phyloP scores from a whole-genome alignment of 805 yeast species.

The Suhomyces sp. region DNA sequence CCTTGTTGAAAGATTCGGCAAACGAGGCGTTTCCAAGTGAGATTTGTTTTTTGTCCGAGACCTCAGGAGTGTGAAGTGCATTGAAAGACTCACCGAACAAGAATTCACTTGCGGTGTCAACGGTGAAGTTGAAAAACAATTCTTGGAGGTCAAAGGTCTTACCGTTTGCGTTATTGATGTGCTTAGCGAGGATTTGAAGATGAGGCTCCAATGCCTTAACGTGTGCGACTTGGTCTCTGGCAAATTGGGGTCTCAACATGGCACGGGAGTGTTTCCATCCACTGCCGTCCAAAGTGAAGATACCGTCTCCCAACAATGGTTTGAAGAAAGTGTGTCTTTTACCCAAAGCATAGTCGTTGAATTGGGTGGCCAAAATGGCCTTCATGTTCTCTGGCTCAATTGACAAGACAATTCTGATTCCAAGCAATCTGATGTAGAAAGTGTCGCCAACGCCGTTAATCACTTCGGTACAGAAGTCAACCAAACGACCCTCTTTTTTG shows the following conservation, averaged over 20 bases:
- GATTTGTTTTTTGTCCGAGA: conserved; percentile 3
- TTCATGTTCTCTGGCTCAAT: conserved; percentile 23
- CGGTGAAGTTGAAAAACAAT: conserved; percentile 32
- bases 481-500: conserved; percentile 22
- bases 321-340: conserved; percentile 18
- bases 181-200: conserved; percentile 15
- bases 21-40: conserved; percentile 25
- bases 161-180: conserved; percentile 18
- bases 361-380: conserved; percentile 27
- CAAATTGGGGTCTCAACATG: conserved; percentile 27
- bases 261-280: conserved; percentile 29
- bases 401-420: conserved; percentile 19
- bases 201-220: conserved; percentile 24
- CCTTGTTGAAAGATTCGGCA: conserved; percentile 32
- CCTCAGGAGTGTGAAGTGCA: conserved; percentile 23
- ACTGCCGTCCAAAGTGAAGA: conserved; percentile 26
- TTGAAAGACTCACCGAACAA: conserved; percentile 38
- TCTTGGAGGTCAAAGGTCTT: conserved; percentile 30
- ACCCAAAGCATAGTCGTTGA: conserved; percentile 23
- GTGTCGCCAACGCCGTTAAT: conserved; percentile 6
- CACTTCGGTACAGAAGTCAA: conserved; percentile 15
- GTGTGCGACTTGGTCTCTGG: conserved; percentile 26
- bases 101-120: conserved; percentile 42
- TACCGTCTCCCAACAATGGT: conserved; percentile 25
- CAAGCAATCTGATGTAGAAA: conserved; percentile 9